Base-by-base conservation (phyloP, 805 yeast species). In the Candida vaughaniae region DNA sequence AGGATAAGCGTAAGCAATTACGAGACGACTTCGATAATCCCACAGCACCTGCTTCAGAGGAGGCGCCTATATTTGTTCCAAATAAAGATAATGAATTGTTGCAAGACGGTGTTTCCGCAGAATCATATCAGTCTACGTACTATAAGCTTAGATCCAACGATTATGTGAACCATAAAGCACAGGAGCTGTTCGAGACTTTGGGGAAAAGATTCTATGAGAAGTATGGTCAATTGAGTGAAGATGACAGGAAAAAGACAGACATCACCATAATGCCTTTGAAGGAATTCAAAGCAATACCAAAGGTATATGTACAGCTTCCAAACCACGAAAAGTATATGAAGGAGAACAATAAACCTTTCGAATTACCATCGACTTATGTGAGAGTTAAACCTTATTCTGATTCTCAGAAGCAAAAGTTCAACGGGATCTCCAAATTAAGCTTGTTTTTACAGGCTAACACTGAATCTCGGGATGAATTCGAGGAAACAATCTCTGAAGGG, bases 351-450 rank as follows among this genome's bases (percentile, higher is more conserved):
- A 51, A 43, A 36, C 54, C 37, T 18, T 49, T 37, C 42, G 47
- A 46, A 37, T 49, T 20, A 29, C 55, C 60, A 26, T 44, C 54
- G 16, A 52, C 64, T 3, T 55, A 66, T 0, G 53, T 75, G 9
- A 64, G 66, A 25, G 83, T 87, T 9, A 78, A 72, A 53, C 60
- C 80, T 0, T 75, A 78, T 39, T 62, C 81, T 1, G 93, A 83
- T 31, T 68, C 70, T 20, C 73, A 71, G 29, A 77, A 73, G 43
- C 69, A 76, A 57, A 64, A 79, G 65, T 82, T 75, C 48, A 71
- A 71, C 20, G 96, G 96, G 0, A 74, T 86, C 28, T 71, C 86
- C 2, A 80, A 77, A 44, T 56, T 83, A 35, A 89, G 91, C 0
- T 62, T 89, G 6, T 82, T 74, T 42, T 50, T 68, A 6, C 51